These are phyloP conservation scores for Colletotrichum orchidophilum DNA, from an alignment of 2,329 filamentous ascomycete species.

Conservation along the genomic window DNA sequence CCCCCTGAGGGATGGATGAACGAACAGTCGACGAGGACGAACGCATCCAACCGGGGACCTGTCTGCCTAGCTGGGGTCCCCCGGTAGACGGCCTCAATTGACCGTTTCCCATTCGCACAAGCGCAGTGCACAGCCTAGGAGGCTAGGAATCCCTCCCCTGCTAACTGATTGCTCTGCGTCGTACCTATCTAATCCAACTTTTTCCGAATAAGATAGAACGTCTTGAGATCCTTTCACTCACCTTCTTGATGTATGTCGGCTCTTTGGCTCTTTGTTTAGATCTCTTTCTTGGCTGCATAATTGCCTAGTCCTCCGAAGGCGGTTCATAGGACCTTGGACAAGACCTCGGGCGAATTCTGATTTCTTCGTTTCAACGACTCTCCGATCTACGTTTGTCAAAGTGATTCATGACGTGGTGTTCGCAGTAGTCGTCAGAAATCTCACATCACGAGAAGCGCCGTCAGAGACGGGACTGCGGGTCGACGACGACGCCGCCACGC, in stretches of 20 bases:
- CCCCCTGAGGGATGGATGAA: background rate
- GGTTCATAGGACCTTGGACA: background rate
- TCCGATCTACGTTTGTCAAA: too few species aligned
- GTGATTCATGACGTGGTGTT: conserved; percentile 21
- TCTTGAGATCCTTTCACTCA: background rate
- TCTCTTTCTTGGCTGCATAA: background rate
- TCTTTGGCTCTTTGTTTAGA: background rate
- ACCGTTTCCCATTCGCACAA: background rate
- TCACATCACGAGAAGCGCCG: background rate
- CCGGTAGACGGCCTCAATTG: background rate
- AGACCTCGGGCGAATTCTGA: background rate
- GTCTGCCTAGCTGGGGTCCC: conserved; percentile 10
- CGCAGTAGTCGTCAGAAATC: background rate
- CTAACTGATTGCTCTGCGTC: too few species aligned
- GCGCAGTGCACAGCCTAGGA: background rate
- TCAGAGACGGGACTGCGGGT: background rate
- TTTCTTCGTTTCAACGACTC: background rate
- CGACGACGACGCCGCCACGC: background rate
- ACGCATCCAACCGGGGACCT: background rate
- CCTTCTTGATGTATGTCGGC: background rate
- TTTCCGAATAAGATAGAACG: background rate
- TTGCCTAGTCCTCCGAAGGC: background rate
- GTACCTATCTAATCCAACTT: background rate
- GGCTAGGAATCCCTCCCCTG: background rate
- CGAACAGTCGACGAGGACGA: background rate